Evolutionary conservation across 139 green algal species (phyloP), one percentile per base, ranked within the genome.

Genomic region (Volvox africanus): DNA sequence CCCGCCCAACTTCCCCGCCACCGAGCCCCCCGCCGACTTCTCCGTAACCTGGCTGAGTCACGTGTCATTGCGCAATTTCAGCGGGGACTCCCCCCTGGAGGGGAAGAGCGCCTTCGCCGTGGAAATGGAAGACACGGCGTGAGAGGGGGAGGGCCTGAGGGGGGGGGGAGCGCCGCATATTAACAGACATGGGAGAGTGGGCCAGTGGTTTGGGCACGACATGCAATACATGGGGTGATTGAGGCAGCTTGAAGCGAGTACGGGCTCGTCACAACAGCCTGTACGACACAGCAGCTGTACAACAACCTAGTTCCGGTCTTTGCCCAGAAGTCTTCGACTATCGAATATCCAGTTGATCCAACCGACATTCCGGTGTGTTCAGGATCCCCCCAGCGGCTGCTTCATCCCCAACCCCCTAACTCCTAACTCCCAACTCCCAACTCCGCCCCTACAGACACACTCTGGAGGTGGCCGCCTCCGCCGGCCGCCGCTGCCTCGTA

Each of bases 41-140:
- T 44, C 13, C 26, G 62, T 86, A 20, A 67, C 67, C 17, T 89
- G 85, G 85, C 28, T 89, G 16, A 2, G 16, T 6, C 69, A 82
- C 69, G 37, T 89, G 20, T 73, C 55, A 0, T 50, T 90, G 24
- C 92, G 55, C 17, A 93, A 82, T 93, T 97, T 71, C 96, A 99
- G 89, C 24, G 95, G 96, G 0, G 97, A 99, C 93, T 94, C 93
- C 5, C 98, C 98, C 1, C 61, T 95, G 78, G 97, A 99, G 88
- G 94, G 94, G 32, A 94, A 95, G 65, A 98, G 96, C 91, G 93
- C 93, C 30, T 99, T 99, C 92, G 96, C 95, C 0, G 89, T 98
- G 32, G 97, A 99, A 91, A 98, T 98, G 95, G 87, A 90, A 11
- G 96, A 98, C 75, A 97, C 97, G 92, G 71, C 87, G 92, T 93